Conservation (phyloP, 192 early-diverging fungal species). For the Ambispora gerdemannii region DNA sequence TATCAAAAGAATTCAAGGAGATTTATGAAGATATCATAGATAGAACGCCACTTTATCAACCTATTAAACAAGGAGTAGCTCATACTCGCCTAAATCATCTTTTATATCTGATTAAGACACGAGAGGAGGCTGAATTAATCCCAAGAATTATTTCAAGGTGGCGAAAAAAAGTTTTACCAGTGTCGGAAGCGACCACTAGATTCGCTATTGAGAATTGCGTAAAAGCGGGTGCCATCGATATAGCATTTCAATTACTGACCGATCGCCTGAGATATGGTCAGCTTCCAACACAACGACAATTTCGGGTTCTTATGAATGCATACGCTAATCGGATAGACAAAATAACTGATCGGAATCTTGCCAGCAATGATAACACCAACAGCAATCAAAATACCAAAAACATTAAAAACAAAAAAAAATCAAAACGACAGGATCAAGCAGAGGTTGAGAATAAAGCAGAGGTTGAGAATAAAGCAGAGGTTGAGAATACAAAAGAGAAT, state of each 20-base stretch:
- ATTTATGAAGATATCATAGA: background rate
- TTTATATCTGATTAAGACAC: background rate
- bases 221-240: background rate
- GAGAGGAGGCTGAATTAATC: background rate
- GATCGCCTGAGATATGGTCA: slow-evolving; percentile 23
- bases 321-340: slow-evolving; percentile 1
- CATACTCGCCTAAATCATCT: slow-evolving; percentile 15
- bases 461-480: background rate
- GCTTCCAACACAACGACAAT: background rate
- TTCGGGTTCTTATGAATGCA: slow-evolving; percentile 10
- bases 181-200: background rate
- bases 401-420: background rate
- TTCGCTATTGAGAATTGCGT: background rate
- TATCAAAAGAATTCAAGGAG: slow-evolving; percentile 7
- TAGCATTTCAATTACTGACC: slow-evolving; percentile 6
- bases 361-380: background rate
- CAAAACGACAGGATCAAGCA: background rate
- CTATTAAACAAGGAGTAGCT: background rate
- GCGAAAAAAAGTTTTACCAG: slow-evolving; percentile 19
- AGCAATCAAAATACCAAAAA: background rate
- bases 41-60: background rate
- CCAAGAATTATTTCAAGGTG: background rate
- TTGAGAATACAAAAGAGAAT: background rate
- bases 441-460: background rate
- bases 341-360: background rate